Evolutionary conservation across 495 filamentous ascomycete genomes (phyloP), one percentile per base, ranked within the genome.

Genomic region (Filosporella fistucella): DNA sequence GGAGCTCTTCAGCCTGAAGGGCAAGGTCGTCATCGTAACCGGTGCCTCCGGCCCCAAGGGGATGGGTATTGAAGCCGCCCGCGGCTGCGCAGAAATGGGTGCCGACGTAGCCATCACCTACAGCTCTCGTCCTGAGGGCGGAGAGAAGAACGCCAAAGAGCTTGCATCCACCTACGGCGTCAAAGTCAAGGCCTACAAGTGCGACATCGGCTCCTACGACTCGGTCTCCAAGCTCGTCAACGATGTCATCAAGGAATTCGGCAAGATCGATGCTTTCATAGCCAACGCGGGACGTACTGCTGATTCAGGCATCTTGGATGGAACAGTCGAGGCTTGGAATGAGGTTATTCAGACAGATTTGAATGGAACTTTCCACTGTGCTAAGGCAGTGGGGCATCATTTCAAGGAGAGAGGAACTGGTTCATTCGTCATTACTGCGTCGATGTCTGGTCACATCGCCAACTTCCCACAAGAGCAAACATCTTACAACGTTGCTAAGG

Each of bases 401-500:
- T 84, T 84, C 68, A 77, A 80, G 63, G 59, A 82, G 64, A 73
- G 72, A 25, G 73, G 75, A 24, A 76, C 66, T 16, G 82, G 82
- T 16, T 72, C 66, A 52, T 74, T 84, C 57, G 72, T 86, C 64
- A 78, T 82, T 49, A 86, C 82, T 12, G 68, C 81, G 3, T 74
- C 68, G 42, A 85, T 86, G 82, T 80, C 74, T 20, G 85, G 84
- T 12, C 53, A 59, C 65, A 82, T 88, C 47, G 85, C 77, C 66
- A 89, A 89, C 63, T 86, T 72, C 67, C 85, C 85, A 1, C 84
- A 88, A 62, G 82, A 88, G 62, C 85, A 89, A 65, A 86, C 83
- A 11, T 77, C 73, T n/a, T 89, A 89, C 72, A 89, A 89, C 59
- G 82, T 84, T 23, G 82, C 84, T 54, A 89, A 89, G 70, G 84